Evolutionary conservation across 331 rosid species (phyloP).

Genomic region (Ulmus americana): DNA sequence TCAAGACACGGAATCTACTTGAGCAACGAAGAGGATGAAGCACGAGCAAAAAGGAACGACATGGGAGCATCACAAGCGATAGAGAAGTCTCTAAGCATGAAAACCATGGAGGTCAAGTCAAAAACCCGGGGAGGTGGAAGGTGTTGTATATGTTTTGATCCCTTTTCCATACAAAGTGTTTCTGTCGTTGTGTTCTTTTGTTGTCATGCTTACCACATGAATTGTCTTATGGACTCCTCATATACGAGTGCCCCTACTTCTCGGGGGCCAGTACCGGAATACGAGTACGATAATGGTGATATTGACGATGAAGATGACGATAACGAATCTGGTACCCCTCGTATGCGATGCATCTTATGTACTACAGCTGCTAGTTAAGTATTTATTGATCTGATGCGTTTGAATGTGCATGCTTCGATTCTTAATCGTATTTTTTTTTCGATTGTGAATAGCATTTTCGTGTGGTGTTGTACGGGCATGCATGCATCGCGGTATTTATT

Average conservation of each 20-base stretch:
- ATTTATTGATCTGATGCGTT: conserved; percentile 1
- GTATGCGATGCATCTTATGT: conserved; percentile 91
- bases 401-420: conserved; percentile 13
- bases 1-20: conserved; percentile 78
- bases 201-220: conserved; percentile 82
- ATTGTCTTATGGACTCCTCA: conserved; percentile 79
- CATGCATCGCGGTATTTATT: conserved; percentile 2
- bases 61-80: conserved; percentile 38
- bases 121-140: conserved; percentile 90
- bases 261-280: conserved; percentile 26
- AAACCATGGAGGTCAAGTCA: conserved; percentile 57
- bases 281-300: conserved; percentile 44
- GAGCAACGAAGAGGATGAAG: conserved; percentile 67
- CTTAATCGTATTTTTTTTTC: not conserved
- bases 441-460: conserved; percentile 7
- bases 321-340: conserved; percentile 35
- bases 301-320: conserved; percentile 38
- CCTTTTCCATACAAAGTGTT: conserved; percentile 67
- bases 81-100: conserved; percentile 25
- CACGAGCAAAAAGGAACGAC: conserved; percentile 50
- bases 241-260: conserved; percentile 39
- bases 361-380: conserved; percentile 80
- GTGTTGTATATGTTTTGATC: conserved; percentile 97
- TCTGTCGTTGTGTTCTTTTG: conserved; percentile 87
- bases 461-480: not conserved